Evolutionary conservation across 148 eudicot genomes (phyloP), one percentile per base, ranked within the genome.

Genomic region (Vaccinium macrocarpon): DNA sequence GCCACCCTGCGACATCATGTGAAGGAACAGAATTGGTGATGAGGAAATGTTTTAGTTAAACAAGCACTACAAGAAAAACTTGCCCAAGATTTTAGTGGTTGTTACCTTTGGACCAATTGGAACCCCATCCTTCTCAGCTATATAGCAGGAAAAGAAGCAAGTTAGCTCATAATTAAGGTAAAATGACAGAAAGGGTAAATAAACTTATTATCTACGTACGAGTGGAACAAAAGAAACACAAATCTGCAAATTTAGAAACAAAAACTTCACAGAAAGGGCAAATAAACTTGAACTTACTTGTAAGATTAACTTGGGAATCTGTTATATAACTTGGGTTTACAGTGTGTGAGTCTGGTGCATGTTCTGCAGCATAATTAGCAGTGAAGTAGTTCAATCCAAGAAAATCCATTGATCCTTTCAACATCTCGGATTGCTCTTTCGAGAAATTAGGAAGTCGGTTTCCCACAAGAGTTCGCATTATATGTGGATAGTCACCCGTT

Each of bases 321-420:
- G 90, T 88, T 23, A 35, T 23, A 78, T 85, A 88, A 84, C 88
- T 89, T 18, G 88, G 78, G 66, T 88, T 87, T 23, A 78, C 71
- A 38, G 21, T 78, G 32, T 80, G 87, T 6, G 78, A 25, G 23
- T 79, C 46, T 55, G 89, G 85, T 79, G 88, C 81, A 85, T 88
- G 79, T 12, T 86, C 78, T 74, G 90, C 94, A 86, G 90, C 94
- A 86, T 92, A 92, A 74, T 85, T 86, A 49, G 91, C 87, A 2
- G 92, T 88, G 83, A 92, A 92, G 84, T 92, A 91, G 82, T 94
- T 92, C 70, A 94, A 46, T 42, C 97, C 93, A 46, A 92, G 76
- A 82, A 89, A 94, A 89, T 94, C 97, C 49, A 78, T 88, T 3
- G 95, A 94, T 7, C 89, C 90, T 57, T 87, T 89, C 61, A 91